Evolutionary conservation across 2,329 filamentous ascomycete genomes (phyloP).

Genomic region (Ophiostoma sp.): DNA sequence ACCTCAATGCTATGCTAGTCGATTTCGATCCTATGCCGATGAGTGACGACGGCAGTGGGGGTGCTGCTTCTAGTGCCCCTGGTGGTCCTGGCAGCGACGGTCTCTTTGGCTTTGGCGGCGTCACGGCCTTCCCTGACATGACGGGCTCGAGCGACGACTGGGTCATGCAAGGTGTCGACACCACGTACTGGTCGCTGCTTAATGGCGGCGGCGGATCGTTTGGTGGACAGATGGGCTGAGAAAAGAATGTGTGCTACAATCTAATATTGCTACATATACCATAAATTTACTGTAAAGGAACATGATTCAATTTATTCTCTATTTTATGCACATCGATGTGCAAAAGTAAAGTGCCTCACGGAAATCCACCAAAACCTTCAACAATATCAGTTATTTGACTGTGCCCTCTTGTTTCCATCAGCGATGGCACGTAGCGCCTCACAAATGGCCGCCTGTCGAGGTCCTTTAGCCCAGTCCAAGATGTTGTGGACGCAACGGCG

Average conservation of each 20-base stretch:
- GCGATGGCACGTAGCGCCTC: neutral
- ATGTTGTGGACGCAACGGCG: neutral
- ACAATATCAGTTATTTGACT: neutral
- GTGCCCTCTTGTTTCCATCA: neutral
- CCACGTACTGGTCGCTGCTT: constrained; percentile 33
- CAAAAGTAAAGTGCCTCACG: neutral
- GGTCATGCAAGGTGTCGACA: constrained; percentile 33
- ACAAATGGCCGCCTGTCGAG: neutral
- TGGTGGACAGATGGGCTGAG: constrained; percentile 24
- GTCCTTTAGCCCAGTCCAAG: neutral
- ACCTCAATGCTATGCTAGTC: constrained; percentile 30
- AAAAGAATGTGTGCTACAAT: neutral
- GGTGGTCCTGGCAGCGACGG: neutral
- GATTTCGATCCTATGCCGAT: constrained; percentile 27
- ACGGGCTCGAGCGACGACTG: constrained; percentile 32
- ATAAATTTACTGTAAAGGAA: neutral
- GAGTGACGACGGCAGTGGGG: neutral
- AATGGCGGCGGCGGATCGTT: constrained; percentile 28
- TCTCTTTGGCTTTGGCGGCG: constrained; percentile 22
- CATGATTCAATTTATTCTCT: neutral
- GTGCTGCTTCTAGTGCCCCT: neutral
- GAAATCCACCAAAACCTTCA: neutral
- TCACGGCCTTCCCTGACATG: constrained; percentile 30
- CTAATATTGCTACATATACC: neutral
- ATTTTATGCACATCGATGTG: neutral